Percentiles rank a stretch among this genome's conserved stretches.
These are phyloP conservation scores for Leccinum ochraceum DNA, from an alignment of 768 basidiomycete species.

Conservation along the genomic window DNA sequence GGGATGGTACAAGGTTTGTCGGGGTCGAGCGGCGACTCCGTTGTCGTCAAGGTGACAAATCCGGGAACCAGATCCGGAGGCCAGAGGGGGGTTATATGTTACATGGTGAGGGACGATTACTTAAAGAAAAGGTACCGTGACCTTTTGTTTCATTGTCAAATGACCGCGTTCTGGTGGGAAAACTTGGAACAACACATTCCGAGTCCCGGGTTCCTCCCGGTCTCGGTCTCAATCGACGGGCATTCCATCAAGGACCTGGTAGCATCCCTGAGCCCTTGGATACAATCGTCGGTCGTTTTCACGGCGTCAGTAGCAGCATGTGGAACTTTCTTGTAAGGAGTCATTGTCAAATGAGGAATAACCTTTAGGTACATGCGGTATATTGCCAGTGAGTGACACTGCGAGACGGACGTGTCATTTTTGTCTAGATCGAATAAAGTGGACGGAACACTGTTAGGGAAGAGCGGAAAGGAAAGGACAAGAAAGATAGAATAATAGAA, in stretches of 20 bases:
- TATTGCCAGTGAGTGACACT: neutral
- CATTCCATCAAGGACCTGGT: neutral
- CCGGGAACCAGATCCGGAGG: neutral
- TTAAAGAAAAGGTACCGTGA: neutral
- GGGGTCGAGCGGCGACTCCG: neutral
- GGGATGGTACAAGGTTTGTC: neutral
- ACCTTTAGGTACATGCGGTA: neutral
- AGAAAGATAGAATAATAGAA: neutral
- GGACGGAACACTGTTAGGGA: neutral
- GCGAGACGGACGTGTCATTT: neutral
- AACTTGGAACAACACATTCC: neutral
- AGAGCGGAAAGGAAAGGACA: neutral
- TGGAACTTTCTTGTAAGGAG: neutral
- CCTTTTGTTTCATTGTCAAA: neutral
- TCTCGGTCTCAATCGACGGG: neutral
- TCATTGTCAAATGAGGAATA: neutral
- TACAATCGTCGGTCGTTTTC: neutral
- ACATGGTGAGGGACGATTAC: neutral
- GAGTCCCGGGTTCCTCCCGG: neutral
- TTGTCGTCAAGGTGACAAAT: neutral
- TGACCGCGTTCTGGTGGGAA: neutral
- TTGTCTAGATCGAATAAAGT: neutral
- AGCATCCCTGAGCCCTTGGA: neutral
- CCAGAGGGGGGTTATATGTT: neutral
- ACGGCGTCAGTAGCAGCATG: neutral